phyloP scores from a whole-genome alignment of 305 asterid species.

The Andrographis paniculata region DNA sequence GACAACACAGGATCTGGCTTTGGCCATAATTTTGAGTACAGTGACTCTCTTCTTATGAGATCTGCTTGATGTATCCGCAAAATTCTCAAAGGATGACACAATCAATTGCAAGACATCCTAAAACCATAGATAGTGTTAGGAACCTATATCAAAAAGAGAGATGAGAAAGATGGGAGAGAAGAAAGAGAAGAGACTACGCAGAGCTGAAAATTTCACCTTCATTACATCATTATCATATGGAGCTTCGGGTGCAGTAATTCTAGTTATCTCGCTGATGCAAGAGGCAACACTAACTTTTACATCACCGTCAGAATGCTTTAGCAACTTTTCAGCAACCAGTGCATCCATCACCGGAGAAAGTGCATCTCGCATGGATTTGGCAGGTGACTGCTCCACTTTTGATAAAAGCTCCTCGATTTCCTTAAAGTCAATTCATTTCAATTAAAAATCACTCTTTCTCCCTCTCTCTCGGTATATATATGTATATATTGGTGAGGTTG shows the following conservation, averaged over 20 bases:
- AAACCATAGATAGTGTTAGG: conserved; percentile 25
- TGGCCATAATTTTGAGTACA: conserved; percentile 85
- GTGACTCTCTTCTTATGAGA: conserved; percentile 61
- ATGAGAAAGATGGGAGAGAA: neutral
- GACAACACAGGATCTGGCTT: conserved; percentile 83
- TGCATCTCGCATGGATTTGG: conserved; percentile 55
- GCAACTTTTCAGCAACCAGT: conserved; percentile 48
- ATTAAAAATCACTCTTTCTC: too few relatives aligned
- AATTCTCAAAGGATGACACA: conserved; percentile 73
- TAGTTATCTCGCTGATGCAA: conserved; percentile 86
- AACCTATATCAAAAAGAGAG: neutral
- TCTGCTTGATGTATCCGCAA: conserved; percentile 60
- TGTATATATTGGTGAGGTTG: too few relatives aligned
- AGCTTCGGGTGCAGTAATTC: conserved; percentile 88
- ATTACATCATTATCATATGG: conserved; percentile 71
- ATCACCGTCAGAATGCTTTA: conserved; percentile 66
- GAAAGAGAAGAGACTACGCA: neutral
- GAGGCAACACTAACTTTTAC: conserved; percentile 87
- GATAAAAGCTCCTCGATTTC: conserved; percentile 47
- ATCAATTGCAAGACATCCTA: conserved; percentile 89
- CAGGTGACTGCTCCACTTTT: conserved; percentile 90
- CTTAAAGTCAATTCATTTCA: conserved; percentile 35
- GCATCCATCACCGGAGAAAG: conserved; percentile 57
- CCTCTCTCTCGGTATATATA: too few relatives aligned
- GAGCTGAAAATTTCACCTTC: conserved; percentile 47